phyloP scores from a whole-genome alignment of 176 grass and related monocot genomes.

The barley (Hordeum vulgare) region MorexV3_pseudomolecules_assembly NC_058524.1:21937404-21937903 shows the following conservation, averaged over 20 bases:
- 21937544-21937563: conserved; percentile 24
- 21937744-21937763: too few species aligned
- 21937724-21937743: neutral
- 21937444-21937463: too few species aligned
- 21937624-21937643: neutral
- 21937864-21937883: too few species aligned
- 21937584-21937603: neutral
- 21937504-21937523: too few species aligned
- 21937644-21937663: neutral
- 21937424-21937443: neutral
- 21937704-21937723: neutral
- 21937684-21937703: neutral
- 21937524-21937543: conserved; percentile 39
- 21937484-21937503: too few species aligned
- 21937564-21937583: conserved; percentile 15
- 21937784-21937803: too few species aligned
- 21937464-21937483: neutral
- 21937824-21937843: too few species aligned
- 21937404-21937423: neutral
- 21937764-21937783: too few species aligned
- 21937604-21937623: neutral
- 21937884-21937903: too few species aligned
- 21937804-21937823: too few species aligned
- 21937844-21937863: too few species aligned
- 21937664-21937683: neutral